These are phyloP conservation scores for Balansia obtecta DNA, from an alignment of 2,329 filamentous ascomycete species.

Conservation along the genomic window DNA sequence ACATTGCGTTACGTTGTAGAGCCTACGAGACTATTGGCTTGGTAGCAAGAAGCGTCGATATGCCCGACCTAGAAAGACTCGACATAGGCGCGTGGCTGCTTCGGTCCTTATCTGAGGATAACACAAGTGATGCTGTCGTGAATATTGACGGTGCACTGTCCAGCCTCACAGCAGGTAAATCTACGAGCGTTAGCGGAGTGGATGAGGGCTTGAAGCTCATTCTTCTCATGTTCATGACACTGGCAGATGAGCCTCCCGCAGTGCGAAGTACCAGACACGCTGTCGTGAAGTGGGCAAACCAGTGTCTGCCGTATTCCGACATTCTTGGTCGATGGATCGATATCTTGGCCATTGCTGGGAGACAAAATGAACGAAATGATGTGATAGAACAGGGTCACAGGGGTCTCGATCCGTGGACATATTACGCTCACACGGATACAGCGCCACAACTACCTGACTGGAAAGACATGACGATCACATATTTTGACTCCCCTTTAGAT, in stretches of 20 bases:
- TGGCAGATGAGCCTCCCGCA: conserved; percentile 34
- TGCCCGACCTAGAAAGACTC: conserved; percentile 40
- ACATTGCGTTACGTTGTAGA: conserved; percentile 57
- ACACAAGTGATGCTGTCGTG: conserved; percentile 61
- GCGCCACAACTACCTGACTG: conserved; percentile 34
- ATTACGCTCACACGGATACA: conserved; percentile 31
- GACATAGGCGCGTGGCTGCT: conserved; percentile 64
- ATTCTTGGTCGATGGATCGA: conserved; percentile 77
- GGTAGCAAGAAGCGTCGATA: conserved; percentile 52
- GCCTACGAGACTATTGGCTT: conserved; percentile 88
- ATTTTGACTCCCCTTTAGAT: conserved; percentile 31
- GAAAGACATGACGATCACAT: conserved; percentile 34
- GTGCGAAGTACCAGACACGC: conserved; percentile 70
- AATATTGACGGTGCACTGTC: conserved; percentile 85
- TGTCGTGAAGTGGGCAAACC: conserved; percentile 79
- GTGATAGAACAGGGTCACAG: conserved; percentile 82
- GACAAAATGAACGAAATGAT: conserved; percentile 59
- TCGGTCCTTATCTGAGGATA: conserved; percentile 67
- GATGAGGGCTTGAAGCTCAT: conserved; percentile 32
- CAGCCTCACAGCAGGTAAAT: conserved; percentile 45
- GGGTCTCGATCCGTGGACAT: conserved; percentile 60
- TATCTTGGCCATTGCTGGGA: conserved; percentile 63
- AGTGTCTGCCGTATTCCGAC: conserved; percentile 70
- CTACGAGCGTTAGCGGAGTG: conserved; percentile 18
- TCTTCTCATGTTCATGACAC: conserved; percentile 55